Evolutionary conservation across 148 eudicot species (phyloP).

Genomic region (Limonium bicolor): DNA sequence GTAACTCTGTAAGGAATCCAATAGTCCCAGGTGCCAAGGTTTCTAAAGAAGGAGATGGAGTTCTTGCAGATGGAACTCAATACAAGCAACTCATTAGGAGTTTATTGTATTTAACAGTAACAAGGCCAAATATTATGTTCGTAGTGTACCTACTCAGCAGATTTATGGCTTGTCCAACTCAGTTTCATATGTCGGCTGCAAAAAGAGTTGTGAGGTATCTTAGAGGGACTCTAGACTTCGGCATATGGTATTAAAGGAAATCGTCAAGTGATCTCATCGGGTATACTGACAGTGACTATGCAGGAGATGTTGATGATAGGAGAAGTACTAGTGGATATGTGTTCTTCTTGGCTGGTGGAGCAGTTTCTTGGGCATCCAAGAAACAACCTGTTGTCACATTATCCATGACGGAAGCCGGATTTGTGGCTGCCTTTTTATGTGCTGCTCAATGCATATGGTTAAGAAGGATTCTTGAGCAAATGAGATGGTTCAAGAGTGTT

Average conservation of each 20-base stretch:
- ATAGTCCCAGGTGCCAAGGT: background rate
- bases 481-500: background rate
- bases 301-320: slow-evolving; percentile 3
- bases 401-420: background rate
- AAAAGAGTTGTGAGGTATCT: slow-evolving; percentile 1
- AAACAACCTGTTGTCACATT: slow-evolving; percentile 8
- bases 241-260: background rate
- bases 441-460: background rate
- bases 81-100: slow-evolving; percentile 1
- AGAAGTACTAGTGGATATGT: slow-evolving; percentile 4
- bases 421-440: background rate
- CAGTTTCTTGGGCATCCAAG: slow-evolving; percentile 5
- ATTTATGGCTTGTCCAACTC: slow-evolving; percentile 1
- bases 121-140: no score
- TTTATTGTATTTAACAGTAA: slow-evolving; percentile 1
- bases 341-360: background rate
- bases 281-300: slow-evolving; percentile 5
- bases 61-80: background rate
- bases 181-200: background rate
- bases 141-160: background rate
- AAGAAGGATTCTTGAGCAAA: background rate
- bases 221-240: slow-evolving; percentile 4
- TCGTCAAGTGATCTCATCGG: background rate
- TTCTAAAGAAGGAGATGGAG: background rate
- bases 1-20: background rate